Base-by-base conservation (phyloP, 805 yeast genomes). In the Huiozyma naganishii region DNA sequence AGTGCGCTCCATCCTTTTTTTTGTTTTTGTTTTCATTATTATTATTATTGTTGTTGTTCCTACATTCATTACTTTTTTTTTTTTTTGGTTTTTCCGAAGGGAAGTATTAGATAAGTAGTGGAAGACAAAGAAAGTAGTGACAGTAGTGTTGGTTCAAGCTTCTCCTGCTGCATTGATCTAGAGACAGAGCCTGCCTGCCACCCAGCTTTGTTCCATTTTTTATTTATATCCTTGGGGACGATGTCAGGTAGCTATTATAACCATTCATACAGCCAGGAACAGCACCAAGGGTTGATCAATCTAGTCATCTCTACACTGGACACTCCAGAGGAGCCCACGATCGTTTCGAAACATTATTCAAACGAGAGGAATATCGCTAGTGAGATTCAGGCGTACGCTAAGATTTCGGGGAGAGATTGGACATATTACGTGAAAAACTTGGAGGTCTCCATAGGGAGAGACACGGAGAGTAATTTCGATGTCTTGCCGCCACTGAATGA, bases 371-470 rank as follows among this genome's bases (percentile, higher is more conserved):
- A 68, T 43, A 58, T 69, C 32, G 74, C 72, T 34, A 59, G 70
- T 5, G 95, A 89, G 60, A 89, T 92, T n/a, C 95, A 89, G 66
- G 98, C 98, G 0, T 92, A 90, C 62, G 98, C 97, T 32, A 92
- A 92, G 62, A 81, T 92, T 40, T 89, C 97, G 0, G 98, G 98
- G 37, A 68, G 73, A 32, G 79, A 78, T 56, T 92, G 98, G 98
- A 90, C 98, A 1, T 92, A 74, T 60, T 92, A 88, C 57, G 96
- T 92, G 37, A 86, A 89, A 59, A 70, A 79, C 12, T 68, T 90
- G 41, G 74, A 73, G 29, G 75, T 90, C 5, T 67, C 81, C 1
- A 84, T 92, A 45, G 98, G 98, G n/a, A 73, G 98, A 55, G 82
- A 82, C 55, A 84, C 95, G 2, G 67, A 66, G 35, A 51, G 43